Evolutionary conservation across 352 stramenopile species (phyloP), one percentile per base, ranked within the genome.

Genomic region (Pythium periplocum): DNA sequence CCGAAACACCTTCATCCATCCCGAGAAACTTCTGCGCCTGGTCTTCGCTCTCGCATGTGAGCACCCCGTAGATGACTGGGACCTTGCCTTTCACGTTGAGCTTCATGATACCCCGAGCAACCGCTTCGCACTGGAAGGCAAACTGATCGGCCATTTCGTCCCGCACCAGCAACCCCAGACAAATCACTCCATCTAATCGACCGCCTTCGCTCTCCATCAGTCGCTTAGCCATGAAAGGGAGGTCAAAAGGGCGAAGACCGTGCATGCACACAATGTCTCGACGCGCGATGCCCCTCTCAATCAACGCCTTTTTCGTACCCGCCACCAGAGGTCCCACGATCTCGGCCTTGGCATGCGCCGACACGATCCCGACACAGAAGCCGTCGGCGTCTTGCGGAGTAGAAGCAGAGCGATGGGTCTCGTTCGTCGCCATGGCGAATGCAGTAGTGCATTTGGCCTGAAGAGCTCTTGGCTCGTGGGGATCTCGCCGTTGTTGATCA

Each of bases 31-130:
- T 54, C 12, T 59, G 48, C 30, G 59, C 59, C 17, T 57, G 51
- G 1, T 48, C 41, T 4, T 36, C 7, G 42, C 6, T 61, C 4
- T 31, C 17, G 31, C 59, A 66, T 2, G 52, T 61, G n/a, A 66
- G 47, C 41, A 66, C 53, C 6, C 52, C 59, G 44, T 66, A 66
- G 12, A 66, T 38, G 37, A 66, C 53, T 3, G 59, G 59, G 10
- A 61, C 36, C 4, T 35, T 50, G 41, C 48, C 59, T 37, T 66
- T 60, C 9, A 66, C 42, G 53, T 66, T 66, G 52, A 61, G 53
- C 59, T 66, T 66, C 59, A 66, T 66, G 59, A 66, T 57, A 38
- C 59, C 53, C 17, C 54, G 59, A 10, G 59, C 53, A 6, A 66
- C 48, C 2, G 52, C 53, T 43, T 54, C 26, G 40, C 59, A 57